Conservation (phyloP, 1,284 basidiomycete genomes). For the Porogramme epimiltina region DNA sequence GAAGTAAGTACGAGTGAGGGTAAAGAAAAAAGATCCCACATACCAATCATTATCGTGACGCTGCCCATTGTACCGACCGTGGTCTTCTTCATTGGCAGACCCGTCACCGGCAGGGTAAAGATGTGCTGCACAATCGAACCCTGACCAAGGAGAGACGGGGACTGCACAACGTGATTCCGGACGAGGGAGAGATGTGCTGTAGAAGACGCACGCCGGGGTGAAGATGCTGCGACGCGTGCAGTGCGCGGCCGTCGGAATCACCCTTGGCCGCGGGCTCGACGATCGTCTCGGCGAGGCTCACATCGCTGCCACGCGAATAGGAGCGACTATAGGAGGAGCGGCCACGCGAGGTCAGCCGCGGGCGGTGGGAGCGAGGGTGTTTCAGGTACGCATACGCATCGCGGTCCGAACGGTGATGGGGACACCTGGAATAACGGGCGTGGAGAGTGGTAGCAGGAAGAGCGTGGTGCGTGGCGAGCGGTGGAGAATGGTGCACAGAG, state of each 20-base stretch:
- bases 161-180: no score
- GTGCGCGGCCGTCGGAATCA: slow-evolving; percentile 13
- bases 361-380: slow-evolving; percentile 21
- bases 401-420: slow-evolving; percentile 20
- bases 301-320: slow-evolving; percentile 33
- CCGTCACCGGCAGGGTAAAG: slow-evolving; percentile 69
- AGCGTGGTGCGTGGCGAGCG: slow-evolving; percentile 13
- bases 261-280: slow-evolving; percentile 50
- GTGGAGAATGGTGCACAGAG: slow-evolving; percentile 21
- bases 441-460: slow-evolving; percentile 20
- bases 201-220: slow-evolving; percentile 23
- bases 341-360: slow-evolving; percentile 27
- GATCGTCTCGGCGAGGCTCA: slow-evolving; percentile 62
- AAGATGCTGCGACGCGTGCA: slow-evolving; percentile 28
- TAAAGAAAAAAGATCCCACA: neutral
- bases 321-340: slow-evolving; percentile 30
- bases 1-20: neutral
- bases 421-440: slow-evolving; percentile 22
- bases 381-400: slow-evolving; percentile 23
- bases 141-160: slow-evolving; percentile 35
- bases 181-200: slow-evolving; percentile 25
- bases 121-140: slow-evolving; percentile 67
- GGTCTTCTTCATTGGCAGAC: slow-evolving; percentile 63
- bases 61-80: slow-evolving; percentile 20
- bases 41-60: slow-evolving; percentile 28